Evolutionary conservation across 2,329 filamentous ascomycete genomes (phyloP).

Genomic region (Myriosclerotinia scirpicola): DNA sequence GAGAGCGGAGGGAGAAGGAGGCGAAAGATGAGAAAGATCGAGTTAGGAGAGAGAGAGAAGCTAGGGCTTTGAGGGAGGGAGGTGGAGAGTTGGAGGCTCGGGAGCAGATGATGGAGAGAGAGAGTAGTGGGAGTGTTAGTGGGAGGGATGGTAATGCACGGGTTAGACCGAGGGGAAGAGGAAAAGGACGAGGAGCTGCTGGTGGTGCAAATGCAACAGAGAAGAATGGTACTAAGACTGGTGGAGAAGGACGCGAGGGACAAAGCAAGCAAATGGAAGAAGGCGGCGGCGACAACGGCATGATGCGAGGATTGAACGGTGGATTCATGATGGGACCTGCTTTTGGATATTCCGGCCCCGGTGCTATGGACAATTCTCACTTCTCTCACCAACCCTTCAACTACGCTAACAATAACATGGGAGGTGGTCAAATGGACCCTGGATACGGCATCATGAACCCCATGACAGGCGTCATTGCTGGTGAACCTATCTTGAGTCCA

Average conservation of each 20-base stretch:
- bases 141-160: not conserved
- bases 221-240: not conserved
- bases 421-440: not conserved
- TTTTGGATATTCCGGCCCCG: not conserved
- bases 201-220: not conserved
- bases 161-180: not conserved
- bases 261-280: not conserved
- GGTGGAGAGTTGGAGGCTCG: not conserved
- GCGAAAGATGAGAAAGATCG: conserved; percentile 22
- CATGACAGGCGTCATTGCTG: not conserved
- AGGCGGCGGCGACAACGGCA: not conserved
- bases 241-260: not conserved
- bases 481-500: not conserved
- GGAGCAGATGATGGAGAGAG: not conserved
- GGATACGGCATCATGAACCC: conserved; percentile 5
- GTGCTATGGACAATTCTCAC: not conserved
- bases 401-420: not conserved
- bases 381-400: not conserved
- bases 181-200: not conserved
- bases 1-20: conserved; percentile 26
- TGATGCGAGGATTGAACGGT: not conserved
- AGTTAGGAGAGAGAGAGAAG: conserved; percentile 20
- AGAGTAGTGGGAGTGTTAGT: not conserved
- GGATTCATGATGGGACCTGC: not conserved
- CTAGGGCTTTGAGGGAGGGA: not conserved